Percentiles rank a stretch among this genome's conserved stretches.
These are phyloP conservation scores for Penicillium nucicola DNA, from an alignment of 495 filamentous ascomycete species.

Conservation along the genomic window DNA sequence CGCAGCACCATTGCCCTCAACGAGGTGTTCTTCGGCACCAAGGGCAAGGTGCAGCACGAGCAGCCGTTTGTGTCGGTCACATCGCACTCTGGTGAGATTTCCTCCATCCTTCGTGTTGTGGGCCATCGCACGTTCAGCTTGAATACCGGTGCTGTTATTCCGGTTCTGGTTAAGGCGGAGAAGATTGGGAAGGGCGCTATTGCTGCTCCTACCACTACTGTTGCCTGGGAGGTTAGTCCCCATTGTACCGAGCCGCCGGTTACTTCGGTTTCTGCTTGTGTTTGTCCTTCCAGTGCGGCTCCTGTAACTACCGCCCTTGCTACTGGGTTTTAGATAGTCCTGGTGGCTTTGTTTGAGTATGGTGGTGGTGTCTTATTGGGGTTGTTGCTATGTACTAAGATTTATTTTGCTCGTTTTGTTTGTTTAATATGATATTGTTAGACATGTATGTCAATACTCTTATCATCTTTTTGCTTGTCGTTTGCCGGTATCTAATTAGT, in stretches of 20 bases:
- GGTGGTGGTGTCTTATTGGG: too few species aligned
- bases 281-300: slow-evolving; percentile 41
- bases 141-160: slow-evolving; percentile 67
- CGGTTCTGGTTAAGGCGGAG: slow-evolving; percentile 62
- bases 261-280: slow-evolving; percentile 44
- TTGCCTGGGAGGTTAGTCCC: slow-evolving; percentile 38
- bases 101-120: slow-evolving; percentile 53
- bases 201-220: slow-evolving; percentile 27
- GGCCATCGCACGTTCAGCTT: slow-evolving; percentile 60
- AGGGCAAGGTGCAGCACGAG: slow-evolving; percentile 11
- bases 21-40: slow-evolving; percentile 51
- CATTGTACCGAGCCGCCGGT: slow-evolving; percentile 52
- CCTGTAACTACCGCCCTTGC: slow-evolving; percentile 37
- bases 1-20: slow-evolving; percentile 56
- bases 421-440: too few species aligned
- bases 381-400: too few species aligned
- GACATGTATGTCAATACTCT: too few species aligned
- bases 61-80: slow-evolving; percentile 64
- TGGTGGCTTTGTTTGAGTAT: not conserved
- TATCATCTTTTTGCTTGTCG: too few species aligned
- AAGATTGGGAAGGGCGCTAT: slow-evolving; percentile 10
- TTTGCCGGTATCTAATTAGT: too few species aligned
- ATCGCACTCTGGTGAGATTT: slow-evolving; percentile 66
- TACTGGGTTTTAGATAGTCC: slow-evolving; percentile 8
- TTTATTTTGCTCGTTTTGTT: too few species aligned